These are phyloP conservation scores for Triticum monococcum DNA, from an alignment of 176 grass and related monocot species.

Conservation along the genomic window DNA sequence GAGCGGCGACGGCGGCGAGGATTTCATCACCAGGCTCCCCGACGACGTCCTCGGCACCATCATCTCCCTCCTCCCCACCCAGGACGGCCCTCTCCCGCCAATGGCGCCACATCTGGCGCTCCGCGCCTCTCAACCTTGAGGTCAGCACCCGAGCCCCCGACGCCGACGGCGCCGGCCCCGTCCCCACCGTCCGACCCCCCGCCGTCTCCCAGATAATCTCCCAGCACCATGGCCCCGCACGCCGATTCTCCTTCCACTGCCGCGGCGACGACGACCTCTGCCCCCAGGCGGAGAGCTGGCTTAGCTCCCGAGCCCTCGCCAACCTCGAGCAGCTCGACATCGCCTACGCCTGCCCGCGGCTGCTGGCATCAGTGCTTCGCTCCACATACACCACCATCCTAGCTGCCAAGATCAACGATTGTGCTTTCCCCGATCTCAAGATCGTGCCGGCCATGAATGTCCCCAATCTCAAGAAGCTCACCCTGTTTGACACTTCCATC, in stretches of 20 bases:
- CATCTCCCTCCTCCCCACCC: no score
- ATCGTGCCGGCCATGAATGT: background rate
- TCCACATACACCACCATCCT: background rate
- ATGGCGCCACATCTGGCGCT: no score
- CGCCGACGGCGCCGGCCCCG: no score
- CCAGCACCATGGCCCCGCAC: background rate
- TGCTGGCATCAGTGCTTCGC: background rate
- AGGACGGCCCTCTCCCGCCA: no score
- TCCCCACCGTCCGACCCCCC: no score
- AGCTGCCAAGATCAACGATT: background rate
- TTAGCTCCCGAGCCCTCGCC: background rate
- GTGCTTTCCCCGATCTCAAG: background rate
- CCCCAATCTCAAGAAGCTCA: background rate
- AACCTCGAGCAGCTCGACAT: background rate
- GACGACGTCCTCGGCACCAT: no score
- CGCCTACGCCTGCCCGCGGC: background rate
- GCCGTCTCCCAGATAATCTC: background rate
- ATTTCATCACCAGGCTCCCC: no score
- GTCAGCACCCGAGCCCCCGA: no score
- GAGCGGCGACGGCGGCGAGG: no score
- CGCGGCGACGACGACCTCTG: background rate
- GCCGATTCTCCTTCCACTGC: background rate
- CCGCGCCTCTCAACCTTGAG: no score
- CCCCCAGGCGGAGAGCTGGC: background rate
- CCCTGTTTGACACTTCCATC: background rate